These are phyloP conservation scores for Quercus phellos DNA, from an alignment of 331 rosid genomes.

Conservation along the genomic window DNA sequence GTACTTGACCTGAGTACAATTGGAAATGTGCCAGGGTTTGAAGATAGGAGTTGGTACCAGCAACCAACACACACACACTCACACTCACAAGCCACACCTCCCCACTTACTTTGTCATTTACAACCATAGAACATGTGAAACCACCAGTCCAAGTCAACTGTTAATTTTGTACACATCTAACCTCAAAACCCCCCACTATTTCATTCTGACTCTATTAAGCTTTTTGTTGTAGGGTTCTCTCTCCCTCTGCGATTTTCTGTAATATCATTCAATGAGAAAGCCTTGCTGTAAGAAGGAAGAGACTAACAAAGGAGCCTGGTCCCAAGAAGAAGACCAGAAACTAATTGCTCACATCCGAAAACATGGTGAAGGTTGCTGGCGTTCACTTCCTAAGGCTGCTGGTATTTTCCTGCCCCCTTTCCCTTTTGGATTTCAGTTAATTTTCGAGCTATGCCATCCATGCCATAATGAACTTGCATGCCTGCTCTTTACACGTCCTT, in stretches of 20 bases:
- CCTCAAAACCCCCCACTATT: background rate
- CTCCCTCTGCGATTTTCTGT: background rate
- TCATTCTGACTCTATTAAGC: background rate
- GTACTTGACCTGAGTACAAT: too few species aligned
- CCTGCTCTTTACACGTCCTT: background rate
- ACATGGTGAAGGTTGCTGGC: slow-evolving; percentile 23
- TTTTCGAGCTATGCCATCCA: background rate
- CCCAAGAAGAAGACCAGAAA: slow-evolving; percentile 24
- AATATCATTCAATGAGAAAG: background rate
- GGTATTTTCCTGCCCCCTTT: background rate
- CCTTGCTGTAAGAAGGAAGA: slow-evolving; percentile 7
- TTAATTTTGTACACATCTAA: background rate
- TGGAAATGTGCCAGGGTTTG: background rate
- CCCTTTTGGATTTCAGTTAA: background rate
- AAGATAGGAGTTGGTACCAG: background rate
- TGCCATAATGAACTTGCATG: background rate
- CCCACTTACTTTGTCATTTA: background rate
- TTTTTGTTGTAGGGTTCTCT: background rate
- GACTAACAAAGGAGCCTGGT: slow-evolving; percentile 16
- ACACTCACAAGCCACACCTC: background rate
- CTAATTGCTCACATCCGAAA: slow-evolving; percentile 11
- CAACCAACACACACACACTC: background rate
- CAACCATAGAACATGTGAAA: background rate
- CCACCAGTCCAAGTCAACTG: slow-evolving; percentile 2
- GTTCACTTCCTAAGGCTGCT: slow-evolving; percentile 19